Percentiles rank a stretch among this genome's conserved stretches.
These are phyloP conservation scores for Tranzscheliella williamsii DNA, from an alignment of 1,284 basidiomycete genomes.

Conservation along the genomic window DNA sequence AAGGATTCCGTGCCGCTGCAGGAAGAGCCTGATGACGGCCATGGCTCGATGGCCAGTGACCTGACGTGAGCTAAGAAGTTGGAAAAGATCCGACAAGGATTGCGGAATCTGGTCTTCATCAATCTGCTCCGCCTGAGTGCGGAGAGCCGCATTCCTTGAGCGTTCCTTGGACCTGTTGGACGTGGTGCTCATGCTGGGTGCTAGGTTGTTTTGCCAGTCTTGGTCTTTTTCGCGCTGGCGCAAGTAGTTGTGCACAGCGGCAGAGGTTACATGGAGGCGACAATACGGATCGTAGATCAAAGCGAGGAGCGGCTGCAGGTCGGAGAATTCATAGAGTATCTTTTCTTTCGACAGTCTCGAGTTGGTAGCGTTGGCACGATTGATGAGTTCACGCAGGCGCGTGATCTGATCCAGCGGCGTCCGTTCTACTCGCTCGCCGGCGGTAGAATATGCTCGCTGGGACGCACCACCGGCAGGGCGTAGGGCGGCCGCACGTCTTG, in stretches of 20 bases:
- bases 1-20: constrained; percentile 28
- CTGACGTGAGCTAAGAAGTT: constrained; percentile 13
- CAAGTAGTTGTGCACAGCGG: constrained; percentile 19
- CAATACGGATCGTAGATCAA: constrained; percentile 33
- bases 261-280: constrained; percentile 31
- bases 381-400: constrained; percentile 31
- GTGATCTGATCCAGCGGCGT: constrained; percentile 34
- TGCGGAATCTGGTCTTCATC: constrained; percentile 6
- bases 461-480: no score
- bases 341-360: constrained; percentile 29
- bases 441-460: no score
- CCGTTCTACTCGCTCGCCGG: no score
- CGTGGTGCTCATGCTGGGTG: constrained; percentile 19
- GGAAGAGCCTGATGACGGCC: constrained; percentile 24
- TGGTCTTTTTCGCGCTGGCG: constrained; percentile 12
- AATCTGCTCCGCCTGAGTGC: constrained; percentile 12
- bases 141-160: constrained; percentile 12
- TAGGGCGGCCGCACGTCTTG: no score
- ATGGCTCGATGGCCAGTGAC: constrained; percentile 32
- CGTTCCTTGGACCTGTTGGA: constrained; percentile 10
- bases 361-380: constrained; percentile 29
- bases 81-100: constrained; percentile 23
- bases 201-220: constrained; percentile 26
- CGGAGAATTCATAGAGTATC: constrained; percentile 22
- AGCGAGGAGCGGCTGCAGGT: constrained; percentile 21